These are phyloP conservation scores for Clarireedia homoeocarpa DNA, from an alignment of 2,329 filamentous ascomycete species.

Conservation along the genomic window DNA sequence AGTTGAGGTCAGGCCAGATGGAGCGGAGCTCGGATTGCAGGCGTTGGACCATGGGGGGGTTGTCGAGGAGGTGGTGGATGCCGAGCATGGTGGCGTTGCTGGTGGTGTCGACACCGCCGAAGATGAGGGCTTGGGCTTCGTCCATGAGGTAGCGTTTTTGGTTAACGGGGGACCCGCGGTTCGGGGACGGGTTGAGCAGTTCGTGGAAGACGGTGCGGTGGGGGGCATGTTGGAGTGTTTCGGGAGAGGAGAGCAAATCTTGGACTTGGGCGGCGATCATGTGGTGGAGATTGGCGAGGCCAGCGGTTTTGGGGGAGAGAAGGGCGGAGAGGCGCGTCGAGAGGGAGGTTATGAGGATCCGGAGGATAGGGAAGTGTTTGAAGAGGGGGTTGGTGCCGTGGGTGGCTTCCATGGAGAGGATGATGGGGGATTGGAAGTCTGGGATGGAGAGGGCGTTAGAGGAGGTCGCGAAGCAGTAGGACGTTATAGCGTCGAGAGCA, in stretches of 20 bases:
- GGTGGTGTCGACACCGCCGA: slow-evolving; percentile 39
- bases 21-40: slow-evolving; percentile 33
- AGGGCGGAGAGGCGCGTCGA: slow-evolving; percentile 20
- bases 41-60: slow-evolving; percentile 27
- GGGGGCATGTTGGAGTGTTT: background rate
- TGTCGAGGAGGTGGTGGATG: slow-evolving; percentile 33
- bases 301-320: slow-evolving; percentile 19
- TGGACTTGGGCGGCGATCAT: slow-evolving; percentile 17
- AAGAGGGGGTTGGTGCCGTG: slow-evolving; percentile 31
- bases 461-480: slow-evolving; percentile 35
- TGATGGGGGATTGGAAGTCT: slow-evolving; percentile 35
- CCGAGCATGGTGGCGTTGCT: slow-evolving; percentile 36
- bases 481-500: slow-evolving; percentile 33
- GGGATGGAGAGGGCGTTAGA: slow-evolving; percentile 33
- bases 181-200: background rate
- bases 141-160: slow-evolving; percentile 30
- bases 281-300: slow-evolving; percentile 15
- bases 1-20: slow-evolving; percentile 31
- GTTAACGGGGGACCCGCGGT: background rate
- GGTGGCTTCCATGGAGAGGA: slow-evolving; percentile 34
- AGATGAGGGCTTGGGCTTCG: slow-evolving; percentile 38
- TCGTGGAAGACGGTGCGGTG: background rate
- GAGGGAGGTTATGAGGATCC: slow-evolving; percentile 20
- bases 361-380: slow-evolving; percentile 31
- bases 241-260: background rate